Evolutionary conservation across 1,139 yeast species (phyloP), one percentile per base, ranked within the genome.

Genomic region (Debaryomyces sp.): DNA sequence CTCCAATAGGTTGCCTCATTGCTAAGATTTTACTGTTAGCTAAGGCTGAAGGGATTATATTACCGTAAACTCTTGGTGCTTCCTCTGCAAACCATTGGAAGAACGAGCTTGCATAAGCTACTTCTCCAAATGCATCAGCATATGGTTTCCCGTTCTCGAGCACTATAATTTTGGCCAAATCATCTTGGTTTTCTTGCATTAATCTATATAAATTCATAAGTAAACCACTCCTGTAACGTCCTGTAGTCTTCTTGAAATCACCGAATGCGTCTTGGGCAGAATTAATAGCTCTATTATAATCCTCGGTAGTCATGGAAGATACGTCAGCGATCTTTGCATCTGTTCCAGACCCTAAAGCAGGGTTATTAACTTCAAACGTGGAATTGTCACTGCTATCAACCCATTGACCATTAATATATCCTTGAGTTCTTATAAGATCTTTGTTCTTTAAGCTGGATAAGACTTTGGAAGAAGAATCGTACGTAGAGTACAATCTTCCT

Each of bases 61-160:
- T 84, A 22, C 96, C 96, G 56, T 85, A 81, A 42, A 82, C 66
- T 54, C 96, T 76, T 43, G 92, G 88, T 15, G 96, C 96, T 59
- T 89, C 92, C 64, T 88, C 96, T 17, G 94, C 78, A 63, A 82
- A 90, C 96, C 96, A 90, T 63, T 89, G 89, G 56, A 89, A 84
- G 65, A 86, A 89, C 6, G 87, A 78, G 2, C 95, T 94, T 30
- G 89, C 90, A 57, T 88, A 87, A 49, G 72, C 76, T 39, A 89
- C 77, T 66, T 90, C 97, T 42, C 94, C 96, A 37, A 74, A 64
- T 12, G 96, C 87, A 64, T 90, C 96, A 13, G 82, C 74, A 45
- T 82, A 68, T 2, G 95, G 84, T 68, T 90, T 90, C 52, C 97
- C 97, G 64, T 90, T 90, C 66, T 90, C 97, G 72, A 86, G 77